Evolutionary conservation across 257 asterid genomes (phyloP).

Genomic region (Gardenia jasminoides): DNA sequence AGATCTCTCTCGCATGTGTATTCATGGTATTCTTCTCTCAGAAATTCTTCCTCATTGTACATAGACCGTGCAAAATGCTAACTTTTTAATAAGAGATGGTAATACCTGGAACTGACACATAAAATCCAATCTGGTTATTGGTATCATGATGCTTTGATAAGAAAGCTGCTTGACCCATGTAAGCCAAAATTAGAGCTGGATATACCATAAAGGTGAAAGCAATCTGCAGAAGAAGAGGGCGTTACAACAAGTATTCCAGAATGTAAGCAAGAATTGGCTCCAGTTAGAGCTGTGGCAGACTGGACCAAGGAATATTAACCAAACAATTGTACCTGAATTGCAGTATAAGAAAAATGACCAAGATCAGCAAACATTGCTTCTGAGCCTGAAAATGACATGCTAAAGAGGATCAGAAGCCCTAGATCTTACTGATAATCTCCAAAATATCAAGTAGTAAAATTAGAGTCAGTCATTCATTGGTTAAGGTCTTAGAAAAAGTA

Average conservation of each 20-base stretch:
- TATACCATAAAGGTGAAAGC: constrained; percentile 95
- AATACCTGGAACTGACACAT: constrained; percentile 93
- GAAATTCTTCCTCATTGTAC: not conserved
- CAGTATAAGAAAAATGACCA: constrained; percentile 88
- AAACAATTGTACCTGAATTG: constrained; percentile 66
- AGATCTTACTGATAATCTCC: not conserved
- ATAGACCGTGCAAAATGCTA: not conserved
- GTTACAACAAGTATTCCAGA: constrained; percentile 7
- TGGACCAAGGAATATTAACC: not conserved
- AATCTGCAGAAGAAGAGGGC: constrained; percentile 52
- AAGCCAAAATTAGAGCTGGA: constrained; percentile 87
- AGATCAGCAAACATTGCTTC: constrained; percentile 99
- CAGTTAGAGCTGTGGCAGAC: not conserved
- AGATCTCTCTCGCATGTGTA: not conserved
- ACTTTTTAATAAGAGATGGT: not conserved
- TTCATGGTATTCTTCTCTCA: not conserved
- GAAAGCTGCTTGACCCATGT: constrained; percentile 99
- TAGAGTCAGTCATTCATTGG: not conserved
- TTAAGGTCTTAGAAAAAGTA: not conserved
- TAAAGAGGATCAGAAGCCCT: not conserved
- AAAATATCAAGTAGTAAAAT: not conserved
- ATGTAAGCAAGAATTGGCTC: not conserved
- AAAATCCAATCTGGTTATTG: constrained; percentile 71
- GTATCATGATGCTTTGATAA: constrained; percentile 80
- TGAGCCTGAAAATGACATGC: constrained; percentile 53